Base-by-base conservation (phyloP, 805 yeast genomes). In the Blastobotrys mokoenaii region DNA sequence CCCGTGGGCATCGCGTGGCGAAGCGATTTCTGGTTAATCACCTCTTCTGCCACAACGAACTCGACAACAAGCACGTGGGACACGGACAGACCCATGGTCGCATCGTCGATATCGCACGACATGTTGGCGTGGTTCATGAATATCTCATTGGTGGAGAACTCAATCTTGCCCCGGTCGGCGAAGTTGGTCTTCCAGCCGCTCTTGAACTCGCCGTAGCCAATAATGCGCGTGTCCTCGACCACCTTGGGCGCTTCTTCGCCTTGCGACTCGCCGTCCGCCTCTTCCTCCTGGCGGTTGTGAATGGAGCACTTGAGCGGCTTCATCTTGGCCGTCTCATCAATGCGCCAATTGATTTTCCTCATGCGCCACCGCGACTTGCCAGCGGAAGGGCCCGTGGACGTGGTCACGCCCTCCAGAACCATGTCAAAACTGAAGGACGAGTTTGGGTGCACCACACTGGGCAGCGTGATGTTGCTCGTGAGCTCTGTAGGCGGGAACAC, bases 181-280 rank as follows among this genome's bases (percentile, higher is more conserved):
- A 82, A 89, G 63, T 93, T 98, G 1, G 93, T 79, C 62, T 93
- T 93, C 99, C 99, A 93, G 2, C 99, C 99, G 27, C 76, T 71
- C 59, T 84, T 85, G 58, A 87, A 64, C 49, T 85, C 95, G 9
- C 96, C 96, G 45, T 79, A 74, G 10, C 82, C 75, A 7, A 93
- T 68, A 3, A 84, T 76, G 27, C 89, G 72, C 6, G 75, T 73
- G 57, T 89, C 96, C 61, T 88, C 94, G 10, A 53, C 43, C 27
- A 44, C 44, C 27, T 22, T 8, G 27, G 7, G 7, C 7, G 4
- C 27, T 22, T 22, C 1, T 47, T 42, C 43, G 45, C 7, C 15
- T 39, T 30, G n/a, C n/a, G n/a, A n/a, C n/a, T n/a, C n/a, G n/a
- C n/a, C 27, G 10, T 45, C 42, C n/a, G 33, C 41, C 3, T 68